Base-by-base conservation (phyloP, 805 yeast species). In the Tetrapisispora namnaoensis region DNA sequence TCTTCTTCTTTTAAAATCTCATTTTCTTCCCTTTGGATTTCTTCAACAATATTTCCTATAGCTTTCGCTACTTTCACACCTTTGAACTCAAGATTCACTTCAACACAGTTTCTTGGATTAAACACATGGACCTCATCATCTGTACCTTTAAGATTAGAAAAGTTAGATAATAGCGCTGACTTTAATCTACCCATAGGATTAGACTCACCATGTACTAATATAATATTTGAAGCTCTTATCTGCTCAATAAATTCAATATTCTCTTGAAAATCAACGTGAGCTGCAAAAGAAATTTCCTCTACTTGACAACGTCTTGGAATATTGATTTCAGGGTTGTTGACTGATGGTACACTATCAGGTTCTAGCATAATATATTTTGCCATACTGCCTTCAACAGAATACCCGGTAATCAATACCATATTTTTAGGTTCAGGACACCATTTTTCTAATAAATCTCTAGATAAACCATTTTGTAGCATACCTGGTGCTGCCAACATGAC, bases 341-440 rank as follows among this genome's bases (percentile, higher is more conserved):
- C 70, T 0, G 97, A 83, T 1, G 93, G 95, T 44, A 93, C 87
- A n/a, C 87, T 85, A 37, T 79, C 78, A 0, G 99, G 99, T 58
- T 90, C 97, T 24, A 88, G 79, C 54, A 93, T 71, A 27, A 93
- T 71, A 48, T 78, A 85, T 62, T 91, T 93, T 0, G 99, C 99
- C 87, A 93, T 80, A 0, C 99, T 93, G 18, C 99, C 99, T 62
- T 93, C 99, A 9, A 93, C 95, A 7, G 98, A 90, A 66, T 93
- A 93, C 71, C 99, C 99, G 0, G 99, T 93, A 63, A 93, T 68
- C 21, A 93, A 77, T 24, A 89, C 81, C 2, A 95, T 73, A 58
- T 93, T 93, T 60, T 87, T 83, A 2, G 95, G 85, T 59, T 93
- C 98, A 0, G 99, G 99, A 5, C 95, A 90, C 99, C 99, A 93